A percentile compares a stretch with the other conserved stretches of the same genome.
These are phyloP conservation scores for Neodidymelliopsis sp. DNA, from an alignment of 2,329 filamentous ascomycete genomes.

Conservation along the genomic window DNA sequence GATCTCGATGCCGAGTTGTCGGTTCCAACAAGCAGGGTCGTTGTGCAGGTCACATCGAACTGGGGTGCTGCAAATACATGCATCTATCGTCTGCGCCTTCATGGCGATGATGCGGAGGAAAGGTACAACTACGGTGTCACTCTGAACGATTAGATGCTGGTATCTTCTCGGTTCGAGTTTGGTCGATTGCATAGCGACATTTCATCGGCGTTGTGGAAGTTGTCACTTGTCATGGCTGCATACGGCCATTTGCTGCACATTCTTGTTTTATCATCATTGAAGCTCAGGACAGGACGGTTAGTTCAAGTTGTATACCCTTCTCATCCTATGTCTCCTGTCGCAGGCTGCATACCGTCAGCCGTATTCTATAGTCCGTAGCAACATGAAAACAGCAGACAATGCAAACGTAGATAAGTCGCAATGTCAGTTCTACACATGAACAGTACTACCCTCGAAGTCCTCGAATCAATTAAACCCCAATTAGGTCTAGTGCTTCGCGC, in stretches of 20 bases:
- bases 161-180: not conserved
- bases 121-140: constrained; percentile 28
- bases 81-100: constrained; percentile 55
- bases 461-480: constrained; percentile 13
- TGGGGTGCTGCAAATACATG: constrained; percentile 57
- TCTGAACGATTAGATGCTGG: constrained; percentile 26
- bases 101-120: constrained; percentile 43
- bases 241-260: constrained; percentile 1
- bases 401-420: not conserved
- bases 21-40: constrained; percentile 41
- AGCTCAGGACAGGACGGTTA: constrained; percentile 1
- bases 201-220: not conserved
- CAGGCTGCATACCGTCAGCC: not conserved
- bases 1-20: constrained; percentile 43
- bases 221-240: not conserved
- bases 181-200: not conserved
- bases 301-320: constrained; percentile 16
- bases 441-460: too few relatives aligned
- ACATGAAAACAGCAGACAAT: not conserved
- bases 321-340: constrained; percentile 4
- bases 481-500: constrained; percentile 8
- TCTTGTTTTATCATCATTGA: not conserved
- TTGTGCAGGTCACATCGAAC: constrained; percentile 53
- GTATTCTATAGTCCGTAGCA: not conserved
- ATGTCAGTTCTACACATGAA: too few relatives aligned